Evolutionary conservation across 2,329 filamentous ascomycete genomes (phyloP), one percentile per base, ranked within the genome.

Genomic region (Hypoxylon sp.): DNA sequence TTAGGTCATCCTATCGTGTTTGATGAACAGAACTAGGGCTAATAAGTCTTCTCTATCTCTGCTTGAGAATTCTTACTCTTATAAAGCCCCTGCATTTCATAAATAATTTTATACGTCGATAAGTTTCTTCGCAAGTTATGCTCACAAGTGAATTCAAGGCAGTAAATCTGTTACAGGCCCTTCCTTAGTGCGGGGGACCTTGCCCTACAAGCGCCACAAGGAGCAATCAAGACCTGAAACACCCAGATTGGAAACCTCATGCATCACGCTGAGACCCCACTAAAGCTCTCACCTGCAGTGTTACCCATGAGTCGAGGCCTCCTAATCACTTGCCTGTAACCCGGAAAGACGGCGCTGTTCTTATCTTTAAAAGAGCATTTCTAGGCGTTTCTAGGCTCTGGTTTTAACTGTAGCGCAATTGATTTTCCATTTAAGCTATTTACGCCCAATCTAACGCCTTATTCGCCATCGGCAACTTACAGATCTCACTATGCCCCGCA

Each of bases 401-500:
- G 48, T 31, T 55, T 13, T 15, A 35, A 32, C 8, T 37, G 13
- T 2, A 13, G 7, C 42, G 21, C 11, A 13, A 11, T n/a, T 4
- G 6, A 2, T 8, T 46, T 32, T 17, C n/a, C n/a, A 46, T 27
- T 35, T 44, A 35, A n/a, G 5, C n/a, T 19, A 6, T 17, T 39
- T 7, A 48, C 17, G 21, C 37, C 21, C 3, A 48, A n/a, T 19
- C 13, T 19, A 13, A 29, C 21, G 31, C 21, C 32, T 3, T 44
- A 44, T 46, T 44, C 24, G n/a, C 2, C 46, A 55, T 31, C 32
- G 21, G 15, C 21, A 19, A 31, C 13, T 19, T 24, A 21, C 21
- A 54, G 27, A 11, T 19, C 39, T 44, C 62, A 70, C 19, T 52
- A 77, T 77, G 75, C 37, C 62, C 32, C 76, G 76, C 60, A 79